Evolutionary conservation across 192 early-diverging fungal genomes (phyloP), one percentile per base, ranked within the genome.

Genomic region (Piromyces finnis): DNA sequence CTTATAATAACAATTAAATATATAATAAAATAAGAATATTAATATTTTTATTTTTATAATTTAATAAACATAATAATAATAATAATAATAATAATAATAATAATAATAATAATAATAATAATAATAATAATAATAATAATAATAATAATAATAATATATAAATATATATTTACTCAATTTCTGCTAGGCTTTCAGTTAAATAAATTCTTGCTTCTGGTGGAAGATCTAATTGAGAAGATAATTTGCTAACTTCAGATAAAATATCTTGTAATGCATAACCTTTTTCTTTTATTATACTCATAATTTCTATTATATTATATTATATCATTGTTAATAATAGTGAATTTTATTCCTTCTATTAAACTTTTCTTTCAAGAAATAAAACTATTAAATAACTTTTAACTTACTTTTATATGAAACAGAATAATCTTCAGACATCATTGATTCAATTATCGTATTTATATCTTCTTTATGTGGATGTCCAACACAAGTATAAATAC

Each of bases 241-340:
- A 90, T 17, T 87, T 87, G 77, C 91, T 88, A 4, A 99, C 82
- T 79, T 95, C 93, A 2, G 91, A 91, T 36, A 98, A 85, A 78
- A 99, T 96, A 83, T 98, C 98, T 79, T 93, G 88, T 29, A 99
- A 84, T 11, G 97, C 96, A 68, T 96, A 85, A 0, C 98, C 97
- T 82, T 94, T 93, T 77, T 95, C 93, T 29, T 84, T 87, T 82
- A 94, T 94, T 37, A 99, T 83, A 27, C 84, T 83, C 13, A 87
- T 85, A 78, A 97, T 94, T 39, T 91, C 94, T 94, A 86, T 35
- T 77, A 13, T 4, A 82, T 29, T 78, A 15, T 30, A 30, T 59
- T 80, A 80, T 30, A 18, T 30, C n/a, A n/a, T n/a, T n/a, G n/a
- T n/a, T n/a, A n/a, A n/a, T n/a, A n/a, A n/a, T n/a, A n/a, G n/a